Base-by-base conservation (phyloP, 2,329 filamentous ascomycete species). In the Mycocentrospora acerina region DNA sequence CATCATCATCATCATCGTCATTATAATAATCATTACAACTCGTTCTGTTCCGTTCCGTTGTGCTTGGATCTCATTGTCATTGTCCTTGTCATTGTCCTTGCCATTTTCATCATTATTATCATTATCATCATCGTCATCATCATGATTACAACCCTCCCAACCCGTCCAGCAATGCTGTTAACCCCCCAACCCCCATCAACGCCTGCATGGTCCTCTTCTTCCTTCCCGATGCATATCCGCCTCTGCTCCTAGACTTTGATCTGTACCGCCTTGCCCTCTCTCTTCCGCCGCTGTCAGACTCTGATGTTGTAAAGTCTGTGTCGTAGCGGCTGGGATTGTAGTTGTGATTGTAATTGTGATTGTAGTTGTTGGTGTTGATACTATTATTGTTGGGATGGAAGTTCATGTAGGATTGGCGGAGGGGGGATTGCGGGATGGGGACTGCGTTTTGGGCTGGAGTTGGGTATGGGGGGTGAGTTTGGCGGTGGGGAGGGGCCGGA, bases 161-260 rank as follows among this genome's bases (percentile, higher is more conserved):
- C 15, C 61, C 62, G 55, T 68, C 64, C 48, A 68, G 42, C 36
- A 68, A 41, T 13, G 62, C 62, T 24, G 64, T 65, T 48, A 67
- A 45, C n/a, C 64, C 64, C 6, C 62, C 64, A 32, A 67, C 61
- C 9, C 60, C 63, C 41, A 65, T 56, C 44, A 68, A 35, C 12
- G 63, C 62, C 12, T 62, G 60, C 17, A 62, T 53, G 9, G 62
- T 31, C 25, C 52, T 50, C 33, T 50, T 59, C 48, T 46, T 61
- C 39, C 33, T 46, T 15, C 34, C 40, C n/a, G 40, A 25, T 29
- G 31, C 32, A 29, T 32, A 25, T 10, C 34, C 32, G 18, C 40
- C 26, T 34, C 46, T 42, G 18, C 36, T 36, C 28, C 48, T 37
- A 29, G 40, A 37, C 46, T 52, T 48, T 7, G 37, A 49, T 34